Conservation (phyloP, 2,329 filamentous ascomycete species). For the Neofusicoccum sp. region DNA sequence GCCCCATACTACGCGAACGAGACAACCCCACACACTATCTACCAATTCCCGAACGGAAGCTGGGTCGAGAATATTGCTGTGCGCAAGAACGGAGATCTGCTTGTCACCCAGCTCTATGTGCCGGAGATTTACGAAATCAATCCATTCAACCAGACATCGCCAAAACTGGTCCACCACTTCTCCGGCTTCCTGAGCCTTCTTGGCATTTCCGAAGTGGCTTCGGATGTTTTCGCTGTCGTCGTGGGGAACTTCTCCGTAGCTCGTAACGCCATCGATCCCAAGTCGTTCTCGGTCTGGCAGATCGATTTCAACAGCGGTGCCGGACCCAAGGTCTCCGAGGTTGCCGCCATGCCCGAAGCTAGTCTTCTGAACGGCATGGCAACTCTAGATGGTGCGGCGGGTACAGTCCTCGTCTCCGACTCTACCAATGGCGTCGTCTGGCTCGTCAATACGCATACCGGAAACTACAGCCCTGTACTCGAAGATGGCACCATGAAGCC, state of each 20-base stretch:
- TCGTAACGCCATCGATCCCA: constrained; percentile 22
- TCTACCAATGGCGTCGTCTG: constrained; percentile 25
- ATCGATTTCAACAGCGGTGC: constrained; percentile 25
- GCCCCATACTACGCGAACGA: not conserved
- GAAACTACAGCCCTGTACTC: constrained; percentile 20
- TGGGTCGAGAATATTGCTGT: constrained; percentile 41
- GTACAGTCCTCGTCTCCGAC: constrained; percentile 27
- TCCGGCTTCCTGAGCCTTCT: constrained; percentile 25
- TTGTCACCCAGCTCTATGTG: constrained; percentile 32
- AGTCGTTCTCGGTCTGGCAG: constrained; percentile 7
- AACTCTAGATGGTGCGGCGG: constrained; percentile 20
- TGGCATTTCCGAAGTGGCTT: constrained; percentile 37
- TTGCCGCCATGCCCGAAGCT: constrained; percentile 22
- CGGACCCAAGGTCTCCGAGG: constrained; percentile 22
- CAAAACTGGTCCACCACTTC: constrained; percentile 32
- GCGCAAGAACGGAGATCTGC: constrained; percentile 37
- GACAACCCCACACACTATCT: constrained; percentile 19
- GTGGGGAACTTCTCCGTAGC: constrained; percentile 14
- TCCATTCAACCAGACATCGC: constrained; percentile 23
- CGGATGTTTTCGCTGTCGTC: constrained; percentile 35
- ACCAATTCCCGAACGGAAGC: constrained; percentile 28
- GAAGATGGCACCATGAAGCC: constrained; percentile 22
- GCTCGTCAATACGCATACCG: constrained; percentile 21
- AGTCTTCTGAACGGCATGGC: constrained; percentile 27
- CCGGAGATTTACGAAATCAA: constrained; percentile 37